phyloP scores from a whole-genome alignment of 2,329 filamentous ascomycete genomes.

The Botrytis byssoidea region DNA sequence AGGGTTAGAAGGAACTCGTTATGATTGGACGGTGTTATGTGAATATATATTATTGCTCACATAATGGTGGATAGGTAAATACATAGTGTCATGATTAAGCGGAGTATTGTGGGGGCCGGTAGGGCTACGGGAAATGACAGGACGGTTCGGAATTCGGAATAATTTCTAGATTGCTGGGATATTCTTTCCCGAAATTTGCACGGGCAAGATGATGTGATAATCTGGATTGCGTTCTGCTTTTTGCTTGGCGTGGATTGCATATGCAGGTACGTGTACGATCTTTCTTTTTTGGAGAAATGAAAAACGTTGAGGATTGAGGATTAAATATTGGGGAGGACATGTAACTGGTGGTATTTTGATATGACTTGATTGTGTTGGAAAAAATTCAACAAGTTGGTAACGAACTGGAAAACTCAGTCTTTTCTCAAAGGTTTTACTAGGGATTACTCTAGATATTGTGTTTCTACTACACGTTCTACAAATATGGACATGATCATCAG shows the following conservation, averaged over 20 bases:
- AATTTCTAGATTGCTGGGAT: background rate
- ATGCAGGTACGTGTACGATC: background rate
- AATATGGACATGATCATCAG: background rate
- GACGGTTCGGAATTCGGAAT: background rate
- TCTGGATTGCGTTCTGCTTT: background rate
- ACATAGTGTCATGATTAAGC: background rate
- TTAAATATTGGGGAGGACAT: background rate
- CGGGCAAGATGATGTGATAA: background rate
- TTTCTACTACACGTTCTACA: background rate
- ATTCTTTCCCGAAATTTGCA: background rate
- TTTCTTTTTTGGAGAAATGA: background rate
- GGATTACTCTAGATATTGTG: background rate
- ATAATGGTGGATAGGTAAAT: background rate
- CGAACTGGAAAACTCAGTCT: background rate
- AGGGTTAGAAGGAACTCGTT: background rate
- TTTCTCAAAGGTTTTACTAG: background rate
- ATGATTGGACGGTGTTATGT: accelerated
- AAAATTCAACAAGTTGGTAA: background rate
- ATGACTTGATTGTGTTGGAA: background rate
- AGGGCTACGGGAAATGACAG: constrained; percentile 1
- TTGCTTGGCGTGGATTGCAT: background rate
- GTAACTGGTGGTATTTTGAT: background rate
- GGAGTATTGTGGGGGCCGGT: background rate
- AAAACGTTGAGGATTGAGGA: background rate
- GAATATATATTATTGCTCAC: background rate